Evolutionary conservation across 2,329 filamentous ascomycete genomes (phyloP), one percentile per base, ranked within the genome.

Genomic region (Curvularia sp.): DNA sequence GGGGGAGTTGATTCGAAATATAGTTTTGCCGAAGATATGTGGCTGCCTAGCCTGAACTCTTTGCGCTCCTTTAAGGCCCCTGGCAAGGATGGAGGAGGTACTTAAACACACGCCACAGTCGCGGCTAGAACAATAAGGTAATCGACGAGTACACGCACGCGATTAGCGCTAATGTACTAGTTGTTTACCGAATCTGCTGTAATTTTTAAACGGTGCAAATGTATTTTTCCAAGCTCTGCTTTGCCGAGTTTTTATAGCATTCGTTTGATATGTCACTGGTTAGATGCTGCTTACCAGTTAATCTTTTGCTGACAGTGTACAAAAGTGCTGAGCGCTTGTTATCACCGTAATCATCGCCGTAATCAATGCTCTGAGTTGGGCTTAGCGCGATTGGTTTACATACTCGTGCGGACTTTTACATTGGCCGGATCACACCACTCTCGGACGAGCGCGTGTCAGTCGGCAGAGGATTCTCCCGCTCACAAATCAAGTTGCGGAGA

Each of bases 381-480:
- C 41, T n/a, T 27, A 43, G 41, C 13, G 41, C 12, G 12, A 2
- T 5, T 43, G 19, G 5, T 25, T 27, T 43, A 18, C 34, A 13
- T 36, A 5, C 13, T 42, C 8, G 23, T 2, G 12, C 41, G 15
- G 5, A 42, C 30, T 43, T 21, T 36, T 36, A n/a, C 23, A 36
- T 49, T 3, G 41, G 21, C 15, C 32, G n/a, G 36, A 63, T 70
- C 68, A 70, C 63, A 67, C 68, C 68, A 70, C 65, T 23, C 55
- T 69, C 60, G 65, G 55, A 53, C 57, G 63, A 68, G 54, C 51
- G 34, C 45, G 43, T 25, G 55, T 36, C 49, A 38, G 41, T 25
- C 61, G 61, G 55, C 19, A 53, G 21, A 55, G 6, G 18, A 15
- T 36, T 48, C 48, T 55, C 8, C 47, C 34, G 43, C 43, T 46